Base-by-base conservation (phyloP, 805 yeast genomes). In the Saccharomycopsis fibuligera region DNA sequence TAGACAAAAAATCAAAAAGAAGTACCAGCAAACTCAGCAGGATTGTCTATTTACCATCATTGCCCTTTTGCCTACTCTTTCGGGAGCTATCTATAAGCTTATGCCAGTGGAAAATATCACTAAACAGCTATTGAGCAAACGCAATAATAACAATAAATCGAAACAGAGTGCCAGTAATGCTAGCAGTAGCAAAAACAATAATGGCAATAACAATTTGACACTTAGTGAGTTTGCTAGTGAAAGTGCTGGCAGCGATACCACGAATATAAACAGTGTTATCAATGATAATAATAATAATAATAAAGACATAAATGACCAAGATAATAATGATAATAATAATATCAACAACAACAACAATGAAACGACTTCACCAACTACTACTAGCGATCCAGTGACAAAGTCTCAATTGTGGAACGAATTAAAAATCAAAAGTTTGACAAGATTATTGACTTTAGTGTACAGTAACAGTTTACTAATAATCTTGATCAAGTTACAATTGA, bases 11-110 rank as follows among this genome's bases (percentile, higher is more conserved):
- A 83, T 90, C 51, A 82, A 82, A 57, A 74, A 93, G 57, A 69
- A 97, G 50, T 91, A 89, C 59, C 80, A 84, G 44, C 96, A 89
- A 68, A 91, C 96, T 9, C 97, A 90, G 60, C 81, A 82, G 57
- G 98, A 91, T 64, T 86, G 96, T 41, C 73, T 84, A 45, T 80
- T 79, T 67, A 91, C 97, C 0, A 78, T 90, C 45, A 71, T 86
- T 61, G 90, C 95, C 3, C 72, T 91, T 53, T 69, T 86, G 43
- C 95, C 96, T 1, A 86, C 87, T 3, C 68, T 90, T 38, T 73
- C 81, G 4, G 74, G 74, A 27, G 87, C 86, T 14, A 74, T 87
- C 5, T 64, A 81, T 50, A 76, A 74, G 19, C 69, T 69, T 47
- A 69, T 83, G 53, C 82, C 86, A 5, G 90, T 86, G 21, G 96